phyloP scores from a whole-genome alignment of 1,284 basidiomycete species.

The Trametes hirsuta region DNA sequence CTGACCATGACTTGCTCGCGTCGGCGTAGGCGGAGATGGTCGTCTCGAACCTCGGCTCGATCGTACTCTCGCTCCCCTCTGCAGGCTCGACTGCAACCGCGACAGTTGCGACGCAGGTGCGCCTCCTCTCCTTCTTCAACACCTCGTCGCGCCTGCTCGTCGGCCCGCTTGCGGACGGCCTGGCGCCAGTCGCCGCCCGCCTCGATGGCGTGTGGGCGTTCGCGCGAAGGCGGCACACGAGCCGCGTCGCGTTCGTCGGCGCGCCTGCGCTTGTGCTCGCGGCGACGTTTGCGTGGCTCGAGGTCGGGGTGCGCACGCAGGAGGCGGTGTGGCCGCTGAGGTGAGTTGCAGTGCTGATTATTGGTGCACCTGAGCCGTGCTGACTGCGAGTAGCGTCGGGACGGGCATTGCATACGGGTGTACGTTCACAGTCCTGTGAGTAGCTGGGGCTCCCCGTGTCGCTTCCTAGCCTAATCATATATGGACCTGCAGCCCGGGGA shows the following conservation, averaged over 20 bases:
- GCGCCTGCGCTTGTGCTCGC: slow-evolving; percentile 51
- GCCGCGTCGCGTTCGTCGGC: slow-evolving; percentile 61
- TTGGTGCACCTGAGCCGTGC: background rate
- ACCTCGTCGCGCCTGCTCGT: slow-evolving; percentile 70
- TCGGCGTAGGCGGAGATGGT: slow-evolving; percentile 73
- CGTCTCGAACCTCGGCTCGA: slow-evolving; percentile 76
- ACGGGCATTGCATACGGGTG: slow-evolving; percentile 70
- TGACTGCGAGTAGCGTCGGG: slow-evolving; percentile 48
- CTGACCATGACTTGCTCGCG: background rate
- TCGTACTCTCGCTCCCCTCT: slow-evolving; percentile 64
- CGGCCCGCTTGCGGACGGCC: slow-evolving; percentile 69
- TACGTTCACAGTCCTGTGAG: slow-evolving; percentile 71
- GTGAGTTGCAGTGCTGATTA: slow-evolving; percentile 37
- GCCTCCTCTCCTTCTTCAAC: slow-evolving; percentile 68
- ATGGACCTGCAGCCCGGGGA: slow-evolving; percentile 54
- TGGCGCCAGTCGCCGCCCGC: slow-evolving; percentile 59
- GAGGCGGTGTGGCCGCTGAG: slow-evolving; percentile 63
- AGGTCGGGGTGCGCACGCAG: slow-evolving; percentile 48
- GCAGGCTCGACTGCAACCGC: slow-evolving; percentile 24
- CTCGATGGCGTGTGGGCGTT: slow-evolving; percentile 42
- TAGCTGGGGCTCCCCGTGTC: slow-evolving; percentile 12
- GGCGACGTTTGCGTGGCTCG: slow-evolving; percentile 57
- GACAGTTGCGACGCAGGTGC: slow-evolving; percentile 58
- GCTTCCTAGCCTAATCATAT: background rate
- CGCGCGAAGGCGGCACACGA: slow-evolving; percentile 55